A percentile compares a stretch with the other conserved stretches of the same genome.
Evolutionary conservation across 345 rosid species (phyloP).

Genomic region (Euphorbia peplus): DNA sequence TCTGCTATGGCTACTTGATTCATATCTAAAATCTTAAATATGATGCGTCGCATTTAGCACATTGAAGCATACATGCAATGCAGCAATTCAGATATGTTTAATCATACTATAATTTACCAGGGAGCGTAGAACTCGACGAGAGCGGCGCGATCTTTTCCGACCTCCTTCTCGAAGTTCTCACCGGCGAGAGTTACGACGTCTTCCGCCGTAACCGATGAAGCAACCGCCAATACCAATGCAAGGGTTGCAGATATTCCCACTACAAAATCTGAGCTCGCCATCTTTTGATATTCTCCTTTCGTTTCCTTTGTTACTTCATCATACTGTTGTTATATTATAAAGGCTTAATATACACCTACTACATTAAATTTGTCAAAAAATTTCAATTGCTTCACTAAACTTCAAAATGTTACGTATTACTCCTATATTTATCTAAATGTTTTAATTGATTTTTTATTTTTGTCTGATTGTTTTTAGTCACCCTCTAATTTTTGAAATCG

Average conservation of each 20-base stretch:
- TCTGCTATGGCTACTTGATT: neutral
- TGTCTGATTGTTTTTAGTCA: no score
- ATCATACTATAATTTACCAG: slow-evolving; percentile 57
- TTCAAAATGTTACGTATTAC: no score
- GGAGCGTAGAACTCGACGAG: slow-evolving; percentile 99
- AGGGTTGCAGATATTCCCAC: slow-evolving; percentile 7
- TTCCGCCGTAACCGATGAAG: slow-evolving; percentile 57
- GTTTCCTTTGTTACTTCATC: neutral
- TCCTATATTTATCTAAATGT: no score
- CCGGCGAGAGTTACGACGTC: slow-evolving; percentile 85
- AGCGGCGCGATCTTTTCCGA: slow-evolving; percentile 82
- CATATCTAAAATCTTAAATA: neutral
- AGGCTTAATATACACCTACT: no score
- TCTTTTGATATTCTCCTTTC: neutral
- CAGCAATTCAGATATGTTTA: neutral
- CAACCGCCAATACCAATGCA: slow-evolving; percentile 32
- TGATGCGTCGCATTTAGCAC: neutral
- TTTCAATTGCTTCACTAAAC: no score
- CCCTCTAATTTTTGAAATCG: no score
- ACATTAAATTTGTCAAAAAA: no score
- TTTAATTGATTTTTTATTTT: no score
- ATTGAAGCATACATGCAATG: neutral
- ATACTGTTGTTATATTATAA: no score
- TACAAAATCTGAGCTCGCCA: neutral
- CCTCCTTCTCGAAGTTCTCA: slow-evolving; percentile 89